These are phyloP conservation scores for Pilatotrama ljubarskyi DNA, from an alignment of 768 basidiomycete species.

Conservation along the genomic window DNA sequence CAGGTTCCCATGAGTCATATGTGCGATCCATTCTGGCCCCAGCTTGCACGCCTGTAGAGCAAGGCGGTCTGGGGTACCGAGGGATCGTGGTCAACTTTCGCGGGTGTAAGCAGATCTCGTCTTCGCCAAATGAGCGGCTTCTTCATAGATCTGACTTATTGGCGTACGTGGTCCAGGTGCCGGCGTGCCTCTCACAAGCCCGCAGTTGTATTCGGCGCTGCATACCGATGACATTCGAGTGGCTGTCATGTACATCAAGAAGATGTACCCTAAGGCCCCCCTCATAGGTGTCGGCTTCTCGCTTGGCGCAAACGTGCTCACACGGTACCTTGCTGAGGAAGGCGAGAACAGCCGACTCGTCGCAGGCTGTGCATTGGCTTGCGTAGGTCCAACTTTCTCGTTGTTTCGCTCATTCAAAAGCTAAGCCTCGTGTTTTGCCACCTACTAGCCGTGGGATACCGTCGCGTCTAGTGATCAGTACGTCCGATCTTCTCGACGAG, in stretches of 20 bases:
- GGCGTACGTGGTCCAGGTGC: constrained; percentile 57
- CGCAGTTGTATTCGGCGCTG: constrained; percentile 84
- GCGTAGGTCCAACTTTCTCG: constrained; percentile 51
- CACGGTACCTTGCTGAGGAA: constrained; percentile 87
- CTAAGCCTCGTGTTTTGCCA: constrained; percentile 9
- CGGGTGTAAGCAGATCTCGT: constrained; percentile 60
- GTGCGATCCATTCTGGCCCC: constrained; percentile 79
- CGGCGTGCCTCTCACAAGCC: constrained; percentile 77
- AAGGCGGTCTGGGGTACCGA: constrained; percentile 90
- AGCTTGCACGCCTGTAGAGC: constrained; percentile 63
- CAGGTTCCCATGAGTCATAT: constrained; percentile 89
- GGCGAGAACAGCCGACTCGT: constrained; percentile 59
- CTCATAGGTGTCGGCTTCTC: constrained; percentile 91
- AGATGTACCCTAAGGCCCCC: constrained; percentile 74
- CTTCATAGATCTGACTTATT: not conserved
- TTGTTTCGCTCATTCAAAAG: constrained; percentile 3
- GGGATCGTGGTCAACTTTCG: constrained; percentile 91
- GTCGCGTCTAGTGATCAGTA: constrained; percentile 34
- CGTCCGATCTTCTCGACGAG: constrained; percentile 12
- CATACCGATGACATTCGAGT: constrained; percentile 88
- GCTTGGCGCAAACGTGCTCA: constrained; percentile 88
- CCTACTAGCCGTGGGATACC: constrained; percentile 52
- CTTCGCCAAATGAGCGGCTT: not conserved
- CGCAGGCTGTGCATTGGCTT: constrained; percentile 70
- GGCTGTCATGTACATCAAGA: constrained; percentile 73